These are phyloP conservation scores for Aspergillus thermomutatus DNA, from an alignment of 2,329 filamentous ascomycete genomes.

Conservation along the genomic window DNA sequence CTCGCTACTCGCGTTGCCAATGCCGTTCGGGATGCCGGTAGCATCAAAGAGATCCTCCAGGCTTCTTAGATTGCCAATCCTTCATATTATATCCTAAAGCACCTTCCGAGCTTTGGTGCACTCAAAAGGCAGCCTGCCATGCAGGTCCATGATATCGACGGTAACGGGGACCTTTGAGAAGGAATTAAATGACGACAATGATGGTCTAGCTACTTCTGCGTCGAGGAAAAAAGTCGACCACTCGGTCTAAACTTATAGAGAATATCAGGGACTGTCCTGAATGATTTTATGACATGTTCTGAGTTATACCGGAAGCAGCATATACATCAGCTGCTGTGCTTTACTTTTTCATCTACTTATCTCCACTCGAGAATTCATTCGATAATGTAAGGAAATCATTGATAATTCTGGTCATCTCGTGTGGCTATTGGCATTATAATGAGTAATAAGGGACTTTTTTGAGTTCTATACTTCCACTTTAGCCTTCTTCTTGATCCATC, in stretches of 20 bases:
- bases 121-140: background rate
- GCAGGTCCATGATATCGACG: background rate
- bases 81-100: background rate
- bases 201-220: background rate
- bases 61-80: background rate
- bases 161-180: background rate
- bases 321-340: background rate
- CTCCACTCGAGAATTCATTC: background rate
- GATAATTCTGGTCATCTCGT: background rate
- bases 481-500: constrained; percentile 76
- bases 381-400: background rate
- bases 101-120: background rate
- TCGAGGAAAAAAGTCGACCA: constrained; percentile 4
- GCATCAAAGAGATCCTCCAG: constrained; percentile 21
- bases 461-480: constrained; percentile 6
- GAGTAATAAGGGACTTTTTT: background rate
- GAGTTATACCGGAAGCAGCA: background rate
- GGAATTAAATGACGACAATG: background rate
- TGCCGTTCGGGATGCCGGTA: constrained; percentile 62
- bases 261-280: constrained; percentile 12
- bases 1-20: constrained; percentile 78
- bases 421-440: background rate
- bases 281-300: constrained; percentile 13
- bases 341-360: background rate
- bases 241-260: constrained; percentile 4